Evolutionary conservation across 2,329 filamentous ascomycete species (phyloP).

Genomic region (Ophiocordyceps camponoti-saundersi): DNA sequence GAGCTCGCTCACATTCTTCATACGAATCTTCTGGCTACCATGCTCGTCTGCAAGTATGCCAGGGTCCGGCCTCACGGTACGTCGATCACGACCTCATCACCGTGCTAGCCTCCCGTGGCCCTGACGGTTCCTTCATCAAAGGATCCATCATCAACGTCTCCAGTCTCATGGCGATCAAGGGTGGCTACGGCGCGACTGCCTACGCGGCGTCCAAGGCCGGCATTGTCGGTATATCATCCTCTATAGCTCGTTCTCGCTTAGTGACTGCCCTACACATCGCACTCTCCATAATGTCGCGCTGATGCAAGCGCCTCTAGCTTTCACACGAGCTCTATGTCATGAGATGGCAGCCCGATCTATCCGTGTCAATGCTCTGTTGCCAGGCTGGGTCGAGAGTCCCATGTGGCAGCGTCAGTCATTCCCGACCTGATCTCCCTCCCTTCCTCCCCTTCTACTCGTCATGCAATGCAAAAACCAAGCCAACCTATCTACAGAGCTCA

Average conservation of each 20-base stretch:
- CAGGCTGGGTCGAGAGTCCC: slow-evolving; percentile 66
- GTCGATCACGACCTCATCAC: background rate
- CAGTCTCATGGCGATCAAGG: slow-evolving; percentile 54
- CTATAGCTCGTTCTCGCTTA: background rate
- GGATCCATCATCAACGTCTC: slow-evolving; percentile 69
- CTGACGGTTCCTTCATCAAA: slow-evolving; percentile 6
- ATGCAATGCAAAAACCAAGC: slow-evolving; percentile 5
- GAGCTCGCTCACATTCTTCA: slow-evolving; percentile 41
- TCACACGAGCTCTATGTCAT: slow-evolving; percentile 49
- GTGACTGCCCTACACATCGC: slow-evolving; percentile 2
- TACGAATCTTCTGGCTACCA: slow-evolving; percentile 54
- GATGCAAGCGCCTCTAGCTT: slow-evolving; percentile 24
- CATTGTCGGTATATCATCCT: slow-evolving; percentile 37
- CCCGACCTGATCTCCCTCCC: slow-evolving; percentile 1
- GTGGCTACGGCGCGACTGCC: slow-evolving; percentile 51
- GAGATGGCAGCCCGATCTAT: slow-evolving; percentile 46
- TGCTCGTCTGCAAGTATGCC: slow-evolving; percentile 39
- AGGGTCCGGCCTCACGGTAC: slow-evolving; percentile 15
- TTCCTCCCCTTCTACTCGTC: background rate
- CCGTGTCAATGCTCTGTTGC: slow-evolving; percentile 64
- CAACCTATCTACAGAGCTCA: slow-evolving; percentile 21
- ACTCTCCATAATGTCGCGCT: slow-evolving; percentile 1
- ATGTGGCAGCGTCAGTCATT: slow-evolving; percentile 53
- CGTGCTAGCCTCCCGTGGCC: too few relatives aligned
- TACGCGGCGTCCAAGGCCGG: slow-evolving; percentile 75